These are phyloP conservation scores for Ascodesmis nigricans DNA, from an alignment of 495 filamentous ascomycete species.

Conservation along the genomic window DNA sequence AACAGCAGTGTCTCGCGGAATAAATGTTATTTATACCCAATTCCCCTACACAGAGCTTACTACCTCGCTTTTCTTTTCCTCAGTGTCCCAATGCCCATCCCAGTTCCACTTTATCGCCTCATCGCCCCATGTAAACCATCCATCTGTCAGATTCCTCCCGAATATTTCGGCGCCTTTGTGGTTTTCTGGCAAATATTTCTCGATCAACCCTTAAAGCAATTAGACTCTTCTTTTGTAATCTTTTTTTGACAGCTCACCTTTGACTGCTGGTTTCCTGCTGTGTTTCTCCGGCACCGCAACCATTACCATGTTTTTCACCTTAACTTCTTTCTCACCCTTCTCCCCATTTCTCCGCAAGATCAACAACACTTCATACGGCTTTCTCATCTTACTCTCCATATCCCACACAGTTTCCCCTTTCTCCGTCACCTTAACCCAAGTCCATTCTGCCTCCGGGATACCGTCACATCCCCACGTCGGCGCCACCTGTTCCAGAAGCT, in stretches of 20 bases:
- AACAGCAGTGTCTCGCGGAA: no score
- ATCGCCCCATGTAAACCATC: conserved; percentile 80
- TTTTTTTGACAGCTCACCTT: neutral
- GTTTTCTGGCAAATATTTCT: conserved; percentile 24
- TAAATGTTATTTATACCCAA: no score
- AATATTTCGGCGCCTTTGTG: conserved; percentile 69
- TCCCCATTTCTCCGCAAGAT: conserved; percentile 29
- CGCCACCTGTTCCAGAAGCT: conserved; percentile 41
- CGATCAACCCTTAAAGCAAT: conserved; percentile 27
- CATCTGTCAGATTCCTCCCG: conserved; percentile 61
- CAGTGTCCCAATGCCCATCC: conserved; percentile 37
- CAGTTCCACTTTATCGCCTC: conserved; percentile 66
- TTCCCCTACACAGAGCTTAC: no score
- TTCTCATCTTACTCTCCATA: conserved; percentile 52
- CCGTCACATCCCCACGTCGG: conserved; percentile 35
- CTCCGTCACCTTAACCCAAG: conserved; percentile 68
- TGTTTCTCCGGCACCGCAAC: conserved; percentile 51
- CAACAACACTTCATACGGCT: conserved; percentile 69
- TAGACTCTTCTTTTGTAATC: neutral
- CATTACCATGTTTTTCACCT: conserved; percentile 23
- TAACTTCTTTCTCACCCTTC: conserved; percentile 5
- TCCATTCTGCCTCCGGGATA: conserved; percentile 62
- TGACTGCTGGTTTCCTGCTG: neutral
- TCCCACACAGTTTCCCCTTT: conserved; percentile 44
- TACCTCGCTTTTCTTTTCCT: no score